Evolutionary conservation across 1,284 basidiomycete genomes (phyloP).

Genomic region (Tilletia walkeri): DNA sequence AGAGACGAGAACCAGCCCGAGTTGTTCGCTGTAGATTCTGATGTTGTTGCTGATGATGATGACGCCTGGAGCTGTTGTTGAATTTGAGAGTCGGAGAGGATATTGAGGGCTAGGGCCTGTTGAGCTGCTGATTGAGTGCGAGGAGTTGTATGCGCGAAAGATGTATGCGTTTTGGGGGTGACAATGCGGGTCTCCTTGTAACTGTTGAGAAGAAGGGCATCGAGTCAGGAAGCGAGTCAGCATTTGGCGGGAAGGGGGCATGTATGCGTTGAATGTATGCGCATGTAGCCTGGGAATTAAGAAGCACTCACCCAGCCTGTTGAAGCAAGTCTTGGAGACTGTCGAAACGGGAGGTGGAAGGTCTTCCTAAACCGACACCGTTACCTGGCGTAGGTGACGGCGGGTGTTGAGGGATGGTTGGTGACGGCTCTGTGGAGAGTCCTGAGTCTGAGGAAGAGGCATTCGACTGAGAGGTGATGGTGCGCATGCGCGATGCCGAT

Average conservation of each 20-base stretch:
- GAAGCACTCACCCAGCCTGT: slow-evolving; percentile 8
- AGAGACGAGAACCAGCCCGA: neutral
- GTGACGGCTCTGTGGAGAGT: neutral
- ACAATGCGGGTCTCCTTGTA: slow-evolving; percentile 11
- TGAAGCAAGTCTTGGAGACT: slow-evolving; percentile 4
- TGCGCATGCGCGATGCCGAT: too few species aligned
- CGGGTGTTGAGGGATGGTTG: neutral
- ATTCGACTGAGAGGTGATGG: neutral
- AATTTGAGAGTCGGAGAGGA: neutral
- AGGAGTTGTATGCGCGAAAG: neutral
- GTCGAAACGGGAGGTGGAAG: slow-evolving; percentile 5
- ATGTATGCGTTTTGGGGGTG: neutral
- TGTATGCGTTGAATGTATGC: neutral
- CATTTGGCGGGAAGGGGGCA: neutral
- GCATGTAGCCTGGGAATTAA: neutral
- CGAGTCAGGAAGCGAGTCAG: neutral
- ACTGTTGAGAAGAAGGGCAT: neutral
- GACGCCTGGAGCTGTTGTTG: neutral
- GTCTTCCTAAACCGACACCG: too few species aligned
- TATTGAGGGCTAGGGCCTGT: neutral
- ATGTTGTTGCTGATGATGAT: neutral
- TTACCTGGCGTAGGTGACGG: neutral
- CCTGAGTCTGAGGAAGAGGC: neutral
- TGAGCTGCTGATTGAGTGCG: neutral
- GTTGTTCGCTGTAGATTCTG: neutral